A percentile compares a stretch with the other conserved stretches of the same genome.
These are phyloP conservation scores for Prosopis cineraria DNA, from an alignment of 306 rosid genomes.

Conservation along the genomic window DNA sequence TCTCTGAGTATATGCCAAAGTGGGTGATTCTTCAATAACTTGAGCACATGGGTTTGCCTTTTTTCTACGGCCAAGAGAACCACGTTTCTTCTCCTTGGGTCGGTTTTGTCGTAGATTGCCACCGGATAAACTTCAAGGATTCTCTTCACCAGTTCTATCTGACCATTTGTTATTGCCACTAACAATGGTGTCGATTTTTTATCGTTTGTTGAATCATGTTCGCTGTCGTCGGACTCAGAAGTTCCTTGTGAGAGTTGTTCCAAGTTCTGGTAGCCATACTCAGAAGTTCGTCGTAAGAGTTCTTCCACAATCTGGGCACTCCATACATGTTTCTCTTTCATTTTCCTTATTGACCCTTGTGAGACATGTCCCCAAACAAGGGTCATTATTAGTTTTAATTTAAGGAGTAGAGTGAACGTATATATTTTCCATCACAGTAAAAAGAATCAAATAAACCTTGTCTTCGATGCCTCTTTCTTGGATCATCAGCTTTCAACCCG, in stretches of 20 bases:
- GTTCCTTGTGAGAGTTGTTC: neutral
- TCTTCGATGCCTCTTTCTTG: neutral
- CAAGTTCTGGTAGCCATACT: neutral
- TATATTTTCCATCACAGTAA: neutral
- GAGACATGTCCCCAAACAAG: neutral
- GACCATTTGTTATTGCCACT: neutral
- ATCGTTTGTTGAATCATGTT: too few relatives aligned
- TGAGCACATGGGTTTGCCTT: neutral
- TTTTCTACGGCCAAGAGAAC: slow-evolving; percentile 3
- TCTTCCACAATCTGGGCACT: neutral
- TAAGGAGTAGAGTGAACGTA: too few relatives aligned
- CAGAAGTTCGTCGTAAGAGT: neutral
- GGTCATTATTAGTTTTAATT: neutral
- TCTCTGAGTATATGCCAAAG: neutral
- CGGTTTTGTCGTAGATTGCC: neutral
- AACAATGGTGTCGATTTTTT: neutral
- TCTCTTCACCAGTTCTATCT: neutral
- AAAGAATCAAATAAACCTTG: neutral
- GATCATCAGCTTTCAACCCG: neutral
- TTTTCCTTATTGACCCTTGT: neutral
- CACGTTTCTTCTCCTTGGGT: neutral
- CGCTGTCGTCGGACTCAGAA: too few relatives aligned
- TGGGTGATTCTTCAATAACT: neutral
- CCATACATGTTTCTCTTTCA: slow-evolving; percentile 5
- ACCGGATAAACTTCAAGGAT: neutral